Base-by-base conservation (phyloP, 1,284 basidiomycete genomes). In the Irpex lacteus region DNA sequence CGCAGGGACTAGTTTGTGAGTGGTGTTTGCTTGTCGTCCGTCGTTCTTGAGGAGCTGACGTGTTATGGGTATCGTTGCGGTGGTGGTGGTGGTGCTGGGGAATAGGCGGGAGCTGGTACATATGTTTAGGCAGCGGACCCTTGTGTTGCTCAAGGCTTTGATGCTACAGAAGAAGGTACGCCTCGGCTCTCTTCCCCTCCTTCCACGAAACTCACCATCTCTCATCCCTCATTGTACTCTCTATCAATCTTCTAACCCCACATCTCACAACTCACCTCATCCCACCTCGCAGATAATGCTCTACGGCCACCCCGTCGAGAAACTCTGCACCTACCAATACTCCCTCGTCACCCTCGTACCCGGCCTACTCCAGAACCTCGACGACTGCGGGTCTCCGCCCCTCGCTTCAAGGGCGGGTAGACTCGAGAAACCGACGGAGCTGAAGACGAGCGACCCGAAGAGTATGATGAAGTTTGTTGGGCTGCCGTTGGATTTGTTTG, bases 301-400 rank as follows among this genome's bases (percentile, higher is more conserved):
- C 74, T 98, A 89, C 70, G 97, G 97, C 6, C 96, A 98, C 73
- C 97, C 97, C 0, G 97, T 99, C 0, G 98, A 99, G 76, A 88
- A 90, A 64, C 80, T 99, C 37, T 98, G 97, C 79, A 98, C 96
- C 32, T 98, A 95, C 72, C 98, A 99, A 76, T 99, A 99, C 76
- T 97, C 95, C 1, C 83, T 99, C 32, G 85, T 94, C 60, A 94
- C 94, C 0, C 81, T 95, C 11, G 82, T 95, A 66, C 93, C 94
- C 44, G 91, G 92, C 49, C 83, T 99, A 4, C 80, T 99, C 32
- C 92, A 98, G 75, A 89, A 88, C 6, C 80, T 99, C 49, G 90
- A 95, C 61, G 97, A 99, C 72, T 92, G 90, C 62, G 97, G 96
- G n/a, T 92, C 92, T 2, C 96, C 98, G 0, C 85, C 87, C 1